Evolutionary conservation across 495 filamentous ascomycete species (phyloP), one percentile per base, ranked within the genome.

Genomic region (Penicillium egyptiacum): DNA sequence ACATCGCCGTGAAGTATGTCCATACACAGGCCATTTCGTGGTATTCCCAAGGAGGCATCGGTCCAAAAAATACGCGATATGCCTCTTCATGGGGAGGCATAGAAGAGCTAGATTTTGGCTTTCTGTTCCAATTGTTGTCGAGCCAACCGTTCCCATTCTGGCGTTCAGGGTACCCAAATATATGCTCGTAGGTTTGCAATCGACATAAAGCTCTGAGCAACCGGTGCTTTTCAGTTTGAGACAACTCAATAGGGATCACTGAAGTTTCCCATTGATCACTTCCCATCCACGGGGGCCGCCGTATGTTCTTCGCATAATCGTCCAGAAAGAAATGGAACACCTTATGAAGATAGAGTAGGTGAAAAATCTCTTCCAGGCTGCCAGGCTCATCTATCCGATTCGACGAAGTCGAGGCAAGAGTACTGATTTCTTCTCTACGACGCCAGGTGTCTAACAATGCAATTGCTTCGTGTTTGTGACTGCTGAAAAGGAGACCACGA

Each of bases 21-120:
- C 30, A 49, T 25, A 63, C 49, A 42, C 63, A 37, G 1, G 56
- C 53, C 33, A 66, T 63, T 35, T 66, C 60, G 12, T 63, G 53
- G 16, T 45, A 42, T 53, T 63, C 63, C 63, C 63, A 66, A 26
- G 53, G 57, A 37, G 63, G 53, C 41, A 66, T 58, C 4, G 54
- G 45, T 2, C 39, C 57, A 48, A 53, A 63, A 20, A 66, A 66
- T 0, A 63, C 22, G 5, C 53, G 56, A 49, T 55, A 63, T 19
- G 53, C 50, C 8, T 51, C 10, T 28, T 50, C n/a, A n/a, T n/a
- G n/a, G n/a, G n/a, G n/a, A n/a, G n/a, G n/a, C n/a, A n/a, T n/a
- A n/a, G n/a, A n/a, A n/a, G n/a, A n/a, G n/a, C n/a, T n/a, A n/a
- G n/a, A n/a, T n/a, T n/a, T n/a, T n/a, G n/a, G n/a, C n/a, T n/a